phyloP scores from a whole-genome alignment of 2,329 filamentous ascomycete species.

The Fusarium miscanthi region DNA sequence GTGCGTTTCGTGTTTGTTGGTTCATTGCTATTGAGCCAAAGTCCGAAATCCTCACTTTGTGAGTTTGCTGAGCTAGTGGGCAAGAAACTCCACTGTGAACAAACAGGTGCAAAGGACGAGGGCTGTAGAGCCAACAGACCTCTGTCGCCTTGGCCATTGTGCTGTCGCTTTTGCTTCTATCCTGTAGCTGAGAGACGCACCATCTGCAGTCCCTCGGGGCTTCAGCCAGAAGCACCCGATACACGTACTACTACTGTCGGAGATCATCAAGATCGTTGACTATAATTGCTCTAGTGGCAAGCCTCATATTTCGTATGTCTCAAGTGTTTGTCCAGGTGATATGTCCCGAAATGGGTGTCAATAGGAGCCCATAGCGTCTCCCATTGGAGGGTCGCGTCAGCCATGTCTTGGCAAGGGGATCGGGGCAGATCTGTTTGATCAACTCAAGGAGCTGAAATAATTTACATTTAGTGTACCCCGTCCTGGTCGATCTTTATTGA shows the following conservation, averaged over 20 bases:
- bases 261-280: too few relatives aligned
- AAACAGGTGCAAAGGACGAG: not conserved
- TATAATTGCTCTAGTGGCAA: accelerated
- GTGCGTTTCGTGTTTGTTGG: not conserved
- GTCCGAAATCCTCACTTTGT: not conserved
- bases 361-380: not conserved
- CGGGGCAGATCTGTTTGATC: too few relatives aligned
- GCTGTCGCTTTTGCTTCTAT: accelerated
- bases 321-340: not conserved
- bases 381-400: not conserved
- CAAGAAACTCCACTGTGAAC: not conserved
- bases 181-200: not conserved
- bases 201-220: accelerated
- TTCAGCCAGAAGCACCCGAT: not conserved
- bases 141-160: not conserved
- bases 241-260: not conserved
- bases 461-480: accelerated
- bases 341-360: not conserved
- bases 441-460: too few relatives aligned
- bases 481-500: accelerated
- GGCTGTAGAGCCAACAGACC: accelerated
- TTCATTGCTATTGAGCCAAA: not conserved
- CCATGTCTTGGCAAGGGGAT: not conserved
- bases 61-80: not conserved
- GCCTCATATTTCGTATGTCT: too few relatives aligned